phyloP scores from a whole-genome alignment of 257 asterid genomes.

The Haberlea rhodopensis region DNA sequence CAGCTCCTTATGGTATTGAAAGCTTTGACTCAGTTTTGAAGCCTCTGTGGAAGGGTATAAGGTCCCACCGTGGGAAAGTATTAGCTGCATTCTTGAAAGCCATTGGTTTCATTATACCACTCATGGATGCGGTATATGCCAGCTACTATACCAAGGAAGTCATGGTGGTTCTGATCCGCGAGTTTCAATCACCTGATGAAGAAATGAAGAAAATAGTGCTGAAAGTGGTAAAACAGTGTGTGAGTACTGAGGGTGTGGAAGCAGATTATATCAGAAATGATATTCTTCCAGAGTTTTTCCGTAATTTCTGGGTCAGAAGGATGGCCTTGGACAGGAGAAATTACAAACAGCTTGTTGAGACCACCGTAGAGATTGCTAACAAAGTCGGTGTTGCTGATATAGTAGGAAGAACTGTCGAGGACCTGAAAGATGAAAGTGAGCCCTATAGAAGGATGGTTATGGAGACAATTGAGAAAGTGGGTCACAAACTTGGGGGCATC shows the following conservation, averaged over 20 bases:
- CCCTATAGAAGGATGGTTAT: conserved; percentile 94
- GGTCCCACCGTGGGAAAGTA: conserved; percentile 93
- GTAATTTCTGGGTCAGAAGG: conserved; percentile 88
- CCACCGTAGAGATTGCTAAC: conserved; percentile 88
- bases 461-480: conserved; percentile 95
- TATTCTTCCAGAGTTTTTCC: conserved; percentile 89
- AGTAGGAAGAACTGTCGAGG: conserved; percentile 85
- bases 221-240: conserved; percentile 94
- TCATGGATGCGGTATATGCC: conserved; percentile 92
- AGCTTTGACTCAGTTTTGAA: conserved; percentile 90
- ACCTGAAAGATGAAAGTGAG: conserved; percentile 86
- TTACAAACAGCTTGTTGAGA: conserved; percentile 84
- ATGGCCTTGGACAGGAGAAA: conserved; percentile 93
- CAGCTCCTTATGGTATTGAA: conserved; percentile 93
- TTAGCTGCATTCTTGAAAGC: conserved; percentile 92
- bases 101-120: conserved; percentile 88
- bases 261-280: conserved; percentile 74
- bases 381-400: conserved; percentile 90
- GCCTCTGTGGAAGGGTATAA: conserved; percentile 89
- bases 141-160: conserved; percentile 92
- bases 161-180: conserved; percentile 82
- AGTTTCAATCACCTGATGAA: conserved; percentile 92
- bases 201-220: conserved; percentile 95
- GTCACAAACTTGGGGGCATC: conserved; percentile 88
- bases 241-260: conserved; percentile 94